A percentile compares a stretch with the other conserved stretches of the same genome.
phyloP scores from a whole-genome alignment of 305 asterid genomes.

The Fraxinus sp. region DNA sequence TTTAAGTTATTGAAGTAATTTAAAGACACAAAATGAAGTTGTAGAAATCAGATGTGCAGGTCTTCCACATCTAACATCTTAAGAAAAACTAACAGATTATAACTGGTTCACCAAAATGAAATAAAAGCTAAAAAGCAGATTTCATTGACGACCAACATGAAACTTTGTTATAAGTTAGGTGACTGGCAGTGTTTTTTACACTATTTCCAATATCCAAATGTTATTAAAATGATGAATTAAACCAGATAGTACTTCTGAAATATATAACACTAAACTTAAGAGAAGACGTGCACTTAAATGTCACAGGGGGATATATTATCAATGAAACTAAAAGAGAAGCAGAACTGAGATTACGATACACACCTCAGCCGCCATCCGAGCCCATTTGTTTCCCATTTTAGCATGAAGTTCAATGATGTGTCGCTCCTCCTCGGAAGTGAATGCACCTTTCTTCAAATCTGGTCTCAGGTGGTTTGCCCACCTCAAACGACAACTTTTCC shows the following conservation, averaged over 20 bases:
- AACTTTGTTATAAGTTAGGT: not conserved
- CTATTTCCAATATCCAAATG: not conserved
- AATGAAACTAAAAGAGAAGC: slow-evolving; percentile 7
- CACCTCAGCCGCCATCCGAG: slow-evolving; percentile 89
- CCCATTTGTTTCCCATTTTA: slow-evolving; percentile 88
- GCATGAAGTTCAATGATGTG: slow-evolving; percentile 70
- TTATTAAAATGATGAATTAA: not conserved
- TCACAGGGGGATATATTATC: not conserved
- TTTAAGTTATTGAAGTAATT: not conserved
- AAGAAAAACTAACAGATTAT: not conserved
- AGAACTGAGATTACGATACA: slow-evolving; percentile 19
- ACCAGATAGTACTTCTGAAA: not conserved
- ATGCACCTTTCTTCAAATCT: slow-evolving; percentile 68
- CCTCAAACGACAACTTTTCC: slow-evolving; percentile 82
- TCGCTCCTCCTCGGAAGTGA: slow-evolving; percentile 74
- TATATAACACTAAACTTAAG: not conserved
- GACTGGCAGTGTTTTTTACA: not conserved
- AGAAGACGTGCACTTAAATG: not conserved
- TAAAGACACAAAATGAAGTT: not conserved
- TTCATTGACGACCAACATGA: not conserved
- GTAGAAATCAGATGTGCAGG: not conserved
- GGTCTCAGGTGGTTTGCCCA: slow-evolving; percentile 94
- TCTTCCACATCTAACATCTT: not conserved
- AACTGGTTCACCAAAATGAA: not conserved
- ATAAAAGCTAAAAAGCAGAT: not conserved